These are phyloP conservation scores for Globisporangium okanoganense DNA, from an alignment of 352 stramenopile species.

Conservation along the genomic window DNA sequence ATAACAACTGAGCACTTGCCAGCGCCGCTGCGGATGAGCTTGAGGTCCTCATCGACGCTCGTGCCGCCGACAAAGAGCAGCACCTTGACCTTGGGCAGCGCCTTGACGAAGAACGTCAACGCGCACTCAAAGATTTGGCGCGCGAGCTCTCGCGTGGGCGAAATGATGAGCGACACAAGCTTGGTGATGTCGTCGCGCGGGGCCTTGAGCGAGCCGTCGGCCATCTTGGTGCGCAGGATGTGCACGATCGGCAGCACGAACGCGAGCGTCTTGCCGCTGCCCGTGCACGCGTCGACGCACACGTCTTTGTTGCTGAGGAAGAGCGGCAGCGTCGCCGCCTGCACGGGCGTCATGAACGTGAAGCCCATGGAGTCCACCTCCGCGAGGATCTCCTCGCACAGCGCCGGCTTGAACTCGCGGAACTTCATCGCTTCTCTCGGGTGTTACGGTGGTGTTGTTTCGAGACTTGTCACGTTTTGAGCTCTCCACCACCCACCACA, in stretches of 20 bases:
- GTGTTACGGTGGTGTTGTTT: no score
- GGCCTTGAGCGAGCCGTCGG: slow-evolving; percentile 50
- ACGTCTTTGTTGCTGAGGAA: slow-evolving; percentile 95
- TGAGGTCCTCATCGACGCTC: slow-evolving; percentile 82
- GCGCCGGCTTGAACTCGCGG: slow-evolving; percentile 71
- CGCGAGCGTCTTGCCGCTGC: slow-evolving; percentile 93
- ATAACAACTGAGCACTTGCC: slow-evolving; percentile 77
- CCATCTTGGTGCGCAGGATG: slow-evolving; percentile 73
- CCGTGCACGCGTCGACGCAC: slow-evolving; percentile 93
- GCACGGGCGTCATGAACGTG: slow-evolving; percentile 89
- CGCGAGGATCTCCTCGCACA: slow-evolving; percentile 68
- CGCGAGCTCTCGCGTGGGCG: slow-evolving; percentile 87
- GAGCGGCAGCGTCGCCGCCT: slow-evolving; percentile 89
- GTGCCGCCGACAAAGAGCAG: slow-evolving; percentile 91
- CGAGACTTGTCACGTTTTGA: no score
- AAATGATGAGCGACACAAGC: slow-evolving; percentile 82
- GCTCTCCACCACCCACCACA: no score
- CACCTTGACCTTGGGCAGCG: slow-evolving; percentile 61
- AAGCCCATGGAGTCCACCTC: slow-evolving; percentile 83
- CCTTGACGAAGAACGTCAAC: slow-evolving; percentile 52
- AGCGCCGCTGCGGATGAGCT: slow-evolving; percentile 46
- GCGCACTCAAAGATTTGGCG: slow-evolving; percentile 82
- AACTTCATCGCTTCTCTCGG: slow-evolving; percentile 60
- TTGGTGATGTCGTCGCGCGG: slow-evolving; percentile 61
- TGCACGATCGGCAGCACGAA: slow-evolving; percentile 95